Percentiles rank a stretch among this genome's conserved stretches.
phyloP scores from a whole-genome alignment of 257 asterid genomes.

The Fraxinus americana region DNA sequence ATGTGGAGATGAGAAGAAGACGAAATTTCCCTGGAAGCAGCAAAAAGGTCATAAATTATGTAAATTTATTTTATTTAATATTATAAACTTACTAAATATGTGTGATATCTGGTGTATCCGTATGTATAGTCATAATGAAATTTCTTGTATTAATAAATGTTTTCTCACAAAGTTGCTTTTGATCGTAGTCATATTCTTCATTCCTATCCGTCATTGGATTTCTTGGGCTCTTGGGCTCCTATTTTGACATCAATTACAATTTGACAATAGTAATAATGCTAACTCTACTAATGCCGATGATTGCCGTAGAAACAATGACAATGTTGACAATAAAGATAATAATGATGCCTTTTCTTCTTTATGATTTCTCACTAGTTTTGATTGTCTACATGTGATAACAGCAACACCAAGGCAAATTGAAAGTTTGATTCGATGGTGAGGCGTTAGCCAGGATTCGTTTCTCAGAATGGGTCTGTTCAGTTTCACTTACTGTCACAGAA shows the following conservation, averaged over 20 bases:
- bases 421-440: slow-evolving; percentile 91
- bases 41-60: slow-evolving; percentile 65
- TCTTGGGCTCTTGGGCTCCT: background rate
- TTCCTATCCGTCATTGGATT: background rate
- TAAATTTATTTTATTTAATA: background rate
- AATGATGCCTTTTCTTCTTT: background rate
- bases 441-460: slow-evolving; percentile 95
- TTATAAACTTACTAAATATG: background rate
- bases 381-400: slow-evolving; percentile 77
- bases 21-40: slow-evolving; percentile 99
- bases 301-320: slow-evolving; percentile 20
- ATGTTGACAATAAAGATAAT: background rate
- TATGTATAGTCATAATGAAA: background rate
- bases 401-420: slow-evolving; percentile 98
- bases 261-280: background rate
- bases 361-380: slow-evolving; percentile 10
- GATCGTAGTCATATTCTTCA: background rate
- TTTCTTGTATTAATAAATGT: background rate
- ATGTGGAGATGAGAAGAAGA: slow-evolving; percentile 76
- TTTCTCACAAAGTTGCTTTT: background rate
- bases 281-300: background rate
- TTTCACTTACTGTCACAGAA: slow-evolving; percentile 20
- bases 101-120: background rate
- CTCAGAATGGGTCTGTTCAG: slow-evolving; percentile 77
- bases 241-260: background rate